Base-by-base conservation (phyloP, 441 rosid species). In the Eutrema salsugineum region DNA sequence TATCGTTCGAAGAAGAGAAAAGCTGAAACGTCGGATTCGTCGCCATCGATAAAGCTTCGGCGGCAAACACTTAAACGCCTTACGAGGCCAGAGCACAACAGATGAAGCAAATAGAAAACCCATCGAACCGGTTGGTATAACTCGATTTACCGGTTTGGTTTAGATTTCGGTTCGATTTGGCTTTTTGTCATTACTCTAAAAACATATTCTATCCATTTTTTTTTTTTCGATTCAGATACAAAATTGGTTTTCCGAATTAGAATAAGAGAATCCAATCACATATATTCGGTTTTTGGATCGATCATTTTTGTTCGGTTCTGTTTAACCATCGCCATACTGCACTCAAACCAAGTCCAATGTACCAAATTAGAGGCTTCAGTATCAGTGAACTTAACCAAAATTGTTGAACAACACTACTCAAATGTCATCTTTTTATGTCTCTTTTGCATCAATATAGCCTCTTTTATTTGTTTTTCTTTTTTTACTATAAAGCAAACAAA, bases 1-100 rank as follows among this genome's bases (percentile, higher is more conserved):
- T 78, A 39, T 51, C 82, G 58, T 59, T 66, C 38, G 87, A 61
- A n/a, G 82, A 64, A 2, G 91, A 66, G 78, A 88, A 91, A 28
- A 85, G 68, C 65, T 77, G 73, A 73, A 87, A 86, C 15, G 80
- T 69, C 20, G 84, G 69, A 64, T 80, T 78, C 27, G 77, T 70
- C 58, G 83, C 85, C 89, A 86, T 86, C 46, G 66, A 36, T 8
- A 8, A 54, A 27, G 56, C 72, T 54, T 64, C 75, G 50, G 43
- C 63, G 33, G 43, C 19, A 32, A 32, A 16, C 49, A 11, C 32
- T 60, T n/a, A n/a, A n/a, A n/a, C n/a, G n/a, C n/a, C n/a, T n/a
- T n/a, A n/a, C n/a, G n/a, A n/a, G n/a, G n/a, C n/a, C n/a, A n/a
- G n/a, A n/a, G n/a, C n/a, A n/a, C n/a, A n/a, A n/a, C n/a, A n/a